Evolutionary conservation across 768 basidiomycete genomes (phyloP), one percentile per base, ranked within the genome.

Genomic region (Lactifluus piperatus): DNA sequence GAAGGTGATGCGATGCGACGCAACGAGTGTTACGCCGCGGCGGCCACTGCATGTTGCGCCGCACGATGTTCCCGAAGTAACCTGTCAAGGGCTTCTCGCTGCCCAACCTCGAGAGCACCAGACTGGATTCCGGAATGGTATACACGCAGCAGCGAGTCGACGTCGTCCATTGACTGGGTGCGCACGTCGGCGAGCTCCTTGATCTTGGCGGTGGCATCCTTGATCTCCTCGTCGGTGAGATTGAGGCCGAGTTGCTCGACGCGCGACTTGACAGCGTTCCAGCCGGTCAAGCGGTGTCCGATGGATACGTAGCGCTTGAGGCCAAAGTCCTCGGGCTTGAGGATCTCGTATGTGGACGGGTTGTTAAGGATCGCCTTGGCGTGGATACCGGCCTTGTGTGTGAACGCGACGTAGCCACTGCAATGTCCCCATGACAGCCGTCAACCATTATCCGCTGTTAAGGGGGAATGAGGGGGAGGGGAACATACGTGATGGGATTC

Each of bases 291-390:
- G 67, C 94, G 91, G 72, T 97, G 94, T 27, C 93, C 95, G 68
- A 98, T 97, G 41, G 95, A 97, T 64, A 99, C 94, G 69, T 98
- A 99, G 69, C 97, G 86, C 9, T 87, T 93, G 69, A 99, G 81
- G 67, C 97, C 97, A 68, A 99, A 99, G 76, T 99, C 97, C 73
- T 95, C 92, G 16, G 97, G 97, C 83, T 94, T 97, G 73, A 97
- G 83, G 72, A 97, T 97, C 75, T 99, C 95, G 74, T 98, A 99
- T 10, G 97, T 99, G 68, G 89, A 91, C 2, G 97, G 97, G 80
- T 99, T 99, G 78, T 97, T 97, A 63, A 94, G 83, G 73, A 99
- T 99, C 39, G 97, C 97, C 81, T 99, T 99, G 76, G 97, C 97
- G 74, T 99, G 97, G 64, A 99, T 99, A 71, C 97, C 97, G 22